Conservation (phyloP, 1,139 yeast genomes). For the Geotrichum armillariae region DNA sequence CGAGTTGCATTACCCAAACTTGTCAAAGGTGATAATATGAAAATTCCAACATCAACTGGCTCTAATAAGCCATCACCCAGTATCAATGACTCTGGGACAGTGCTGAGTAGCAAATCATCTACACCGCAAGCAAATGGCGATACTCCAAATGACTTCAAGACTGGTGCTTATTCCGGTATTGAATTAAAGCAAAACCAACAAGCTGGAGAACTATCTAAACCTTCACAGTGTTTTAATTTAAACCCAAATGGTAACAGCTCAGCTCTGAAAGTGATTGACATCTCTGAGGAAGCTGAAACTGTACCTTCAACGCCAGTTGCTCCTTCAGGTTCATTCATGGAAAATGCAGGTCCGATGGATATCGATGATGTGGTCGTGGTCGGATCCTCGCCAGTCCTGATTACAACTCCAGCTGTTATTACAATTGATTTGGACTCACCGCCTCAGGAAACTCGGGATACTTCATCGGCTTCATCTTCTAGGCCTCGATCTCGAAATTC, state of each 20-base stretch:
- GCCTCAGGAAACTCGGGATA: not conserved
- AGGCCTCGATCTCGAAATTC: conserved; percentile 8
- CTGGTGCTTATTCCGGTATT: not conserved
- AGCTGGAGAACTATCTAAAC: not conserved
- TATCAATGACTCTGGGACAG: not conserved
- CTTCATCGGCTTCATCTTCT: not conserved
- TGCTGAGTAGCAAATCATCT: too few species aligned
- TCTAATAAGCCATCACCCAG: not conserved
- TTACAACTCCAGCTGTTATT: not conserved
- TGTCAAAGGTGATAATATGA: conserved; percentile 14
- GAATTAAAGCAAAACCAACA: not conserved
- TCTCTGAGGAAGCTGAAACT: conserved; percentile 9
- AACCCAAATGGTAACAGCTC: not conserved
- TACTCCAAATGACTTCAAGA: not conserved
- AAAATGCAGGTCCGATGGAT: not conserved
- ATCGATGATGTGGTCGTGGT: conserved; percentile 3
- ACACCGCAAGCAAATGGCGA: not conserved
- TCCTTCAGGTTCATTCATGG: not conserved
- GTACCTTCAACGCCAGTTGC: conserved; percentile 12
- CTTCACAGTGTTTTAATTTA: too few species aligned
- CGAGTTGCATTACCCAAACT: conserved; percentile 31
- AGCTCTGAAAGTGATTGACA: not conserved
- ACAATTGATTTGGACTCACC: not conserved
- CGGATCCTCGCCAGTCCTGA: conserved; percentile 1
- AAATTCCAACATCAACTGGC: conserved; percentile 1